Conservation (phyloP, 1,284 basidiomycete genomes). For the Tilletiaria anomala region DNA sequence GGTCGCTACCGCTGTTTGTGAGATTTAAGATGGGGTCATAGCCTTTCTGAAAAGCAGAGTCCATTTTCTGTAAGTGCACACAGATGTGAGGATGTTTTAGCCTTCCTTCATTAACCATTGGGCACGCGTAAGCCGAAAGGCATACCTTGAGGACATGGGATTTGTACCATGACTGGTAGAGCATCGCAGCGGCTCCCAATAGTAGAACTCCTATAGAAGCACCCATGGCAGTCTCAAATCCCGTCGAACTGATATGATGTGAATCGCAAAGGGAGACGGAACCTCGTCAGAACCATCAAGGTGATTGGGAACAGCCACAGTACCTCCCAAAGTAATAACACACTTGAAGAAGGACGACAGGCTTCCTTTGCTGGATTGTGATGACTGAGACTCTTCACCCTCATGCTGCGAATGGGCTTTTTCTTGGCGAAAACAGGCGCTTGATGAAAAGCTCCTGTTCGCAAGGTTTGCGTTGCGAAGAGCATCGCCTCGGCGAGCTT, state of each 20-base stretch:
- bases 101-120: neutral
- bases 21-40: conserved; percentile 30
- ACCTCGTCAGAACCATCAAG: too few species aligned
- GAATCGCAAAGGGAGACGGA: too few species aligned
- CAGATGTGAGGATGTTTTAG: neutral
- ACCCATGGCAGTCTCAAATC: conserved; percentile 33
- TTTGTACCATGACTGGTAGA: conserved; percentile 31
- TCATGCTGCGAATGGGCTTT: too few species aligned
- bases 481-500: too few species aligned
- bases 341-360: too few species aligned
- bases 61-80: neutral
- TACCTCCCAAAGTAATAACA: too few species aligned
- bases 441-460: too few species aligned
- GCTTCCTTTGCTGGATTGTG: too few species aligned
- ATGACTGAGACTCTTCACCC: too few species aligned
- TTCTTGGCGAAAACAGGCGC: too few species aligned
- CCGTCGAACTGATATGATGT: conserved; percentile 32
- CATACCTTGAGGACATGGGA: conserved; percentile 12
- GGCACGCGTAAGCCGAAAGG: neutral
- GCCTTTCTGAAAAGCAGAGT: conserved; percentile 5
- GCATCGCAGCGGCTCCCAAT: conserved; percentile 26
- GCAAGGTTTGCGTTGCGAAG: too few species aligned
- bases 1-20: conserved; percentile 18
- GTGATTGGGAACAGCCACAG: too few species aligned
- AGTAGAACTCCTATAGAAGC: conserved; percentile 26